Base-by-base conservation (phyloP, 176 grass and related monocot species). In the Hordeum marinum region DNA sequence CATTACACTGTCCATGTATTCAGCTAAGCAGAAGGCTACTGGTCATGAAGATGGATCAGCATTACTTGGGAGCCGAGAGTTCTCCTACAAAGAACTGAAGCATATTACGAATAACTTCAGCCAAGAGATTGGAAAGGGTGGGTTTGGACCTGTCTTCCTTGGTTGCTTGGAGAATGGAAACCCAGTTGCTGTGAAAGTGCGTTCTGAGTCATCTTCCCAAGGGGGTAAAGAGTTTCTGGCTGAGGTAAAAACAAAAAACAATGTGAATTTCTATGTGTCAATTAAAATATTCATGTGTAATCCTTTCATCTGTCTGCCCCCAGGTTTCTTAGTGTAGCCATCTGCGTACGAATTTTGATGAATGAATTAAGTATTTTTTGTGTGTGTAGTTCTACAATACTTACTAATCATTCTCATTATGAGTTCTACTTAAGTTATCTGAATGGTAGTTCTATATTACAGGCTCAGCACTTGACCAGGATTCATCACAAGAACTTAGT, bases 401-500 rank as follows among this genome's bases (percentile, higher is more conserved):
- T 60, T 61, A 42, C 2, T 42, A 45, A 68, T 18, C 12, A 68
- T 75, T 59, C 12, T 68, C 39, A 69, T 42, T 3, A 52, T 26
- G 59, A 15, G 3, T 9, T 62, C 14, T 72, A 55, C 15, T 70
- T 23, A 62, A 36, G n/a, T 40, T 50, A 37, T 66, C 26, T 77
- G 25, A 73, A 29, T 21, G 25, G 45, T 14, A 72, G 24, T 36
- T 26, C 20, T 66, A 78, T 78, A 43, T 70, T 88, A 29, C 72
- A 91, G 94, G 90, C 83, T 61, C 78, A 83, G 23, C 82, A 86
- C 68, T 82, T 93, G 76, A 81, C 81, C 36, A 91, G 88, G 69
- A 85, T 95, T 83, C 91, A 91, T 77, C 94, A 91, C 67, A 95
- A 89, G 35, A 90, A 90, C 54, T 85, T 95, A 58, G 90, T 95